Base-by-base conservation (phyloP, 2,329 filamentous ascomycete species). In the Paracoccidioides lutzii region DNA sequence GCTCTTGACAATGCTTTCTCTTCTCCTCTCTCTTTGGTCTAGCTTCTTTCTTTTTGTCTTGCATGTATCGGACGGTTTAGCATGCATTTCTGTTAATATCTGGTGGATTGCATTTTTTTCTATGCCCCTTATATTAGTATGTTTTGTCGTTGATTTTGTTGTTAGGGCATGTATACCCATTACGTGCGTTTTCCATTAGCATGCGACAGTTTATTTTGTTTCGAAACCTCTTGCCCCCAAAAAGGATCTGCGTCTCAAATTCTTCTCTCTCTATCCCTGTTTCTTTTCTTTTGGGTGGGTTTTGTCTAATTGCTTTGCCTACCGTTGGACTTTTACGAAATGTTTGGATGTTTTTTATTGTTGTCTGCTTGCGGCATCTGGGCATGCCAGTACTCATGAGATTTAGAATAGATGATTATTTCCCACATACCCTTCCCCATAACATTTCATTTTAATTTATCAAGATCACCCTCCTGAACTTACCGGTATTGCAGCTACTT, bases 151-250 rank as follows among this genome's bases (percentile, higher is more conserved):
- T 1, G 30, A n/a, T 41, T 10, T 43, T n/a, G 22, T n/a, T 53
- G 41, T 10, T 22, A 22, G 22, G 38, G 40, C 52, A 53, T 53
- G 41, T 53, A 53, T 53, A 53, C 41, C 52, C 40, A 43, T 53
- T 45, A 22, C 52, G 22, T 44, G 40, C 52, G 30, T 22, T n/a
- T 30, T 2, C 6, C 8, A 32, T 14, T 32, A 49, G n/a, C 32
- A 4, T 15, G 32, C 32, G 32, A 37, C 4, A 30, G 9, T 42
- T 5, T 42, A 12, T 5, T 42, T 42, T 8, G 15, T 44, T 28
- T 49, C 35, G n/a, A n/a, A n/a, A 4, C 4, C 45, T 37, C 40
- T 42, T 42, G 10, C 40, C 4, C 15, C 32, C 10, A 15, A 52
- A 12, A 22, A 22, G 14, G 35, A 10, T 15, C 22, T 4, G 10